Evolutionary conservation across 208 protist species (phyloP).

Genomic region (Trypanosoma melophagium): DNA sequence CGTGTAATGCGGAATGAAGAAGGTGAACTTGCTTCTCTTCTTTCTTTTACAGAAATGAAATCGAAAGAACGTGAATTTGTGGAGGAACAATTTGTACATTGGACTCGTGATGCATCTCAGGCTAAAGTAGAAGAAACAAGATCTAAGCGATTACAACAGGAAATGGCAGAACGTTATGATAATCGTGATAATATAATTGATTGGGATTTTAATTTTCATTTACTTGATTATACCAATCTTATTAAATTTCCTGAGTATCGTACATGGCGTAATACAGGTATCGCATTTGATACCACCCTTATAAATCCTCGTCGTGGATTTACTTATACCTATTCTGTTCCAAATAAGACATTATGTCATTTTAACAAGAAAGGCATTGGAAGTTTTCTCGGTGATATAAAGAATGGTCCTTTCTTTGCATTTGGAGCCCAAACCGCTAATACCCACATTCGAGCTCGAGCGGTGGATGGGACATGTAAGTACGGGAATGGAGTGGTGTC

Average conservation of each 20-base stretch:
- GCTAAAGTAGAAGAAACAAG: conserved; percentile 65
- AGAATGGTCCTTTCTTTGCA: conserved; percentile 83
- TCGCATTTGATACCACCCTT: conserved; percentile 83
- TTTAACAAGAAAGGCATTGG: conserved; percentile 74
- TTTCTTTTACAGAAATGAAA: conserved; percentile 82
- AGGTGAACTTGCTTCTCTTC: conserved; percentile 35
- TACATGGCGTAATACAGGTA: conserved; percentile 81
- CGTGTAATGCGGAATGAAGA: conserved; percentile 41
- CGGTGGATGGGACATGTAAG: conserved; percentile 83
- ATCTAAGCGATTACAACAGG: conserved; percentile 66
- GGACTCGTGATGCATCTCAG: conserved; percentile 57
- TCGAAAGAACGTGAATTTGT: conserved; percentile 85
- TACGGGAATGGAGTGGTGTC: conserved; percentile 87
- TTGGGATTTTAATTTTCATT: conserved; percentile 90
- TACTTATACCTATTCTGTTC: conserved; percentile 68
- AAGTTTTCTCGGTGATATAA: conserved; percentile 79
- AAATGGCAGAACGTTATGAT: conserved; percentile 92
- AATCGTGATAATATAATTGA: conserved; percentile 92
- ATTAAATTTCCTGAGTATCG: conserved; percentile 91
- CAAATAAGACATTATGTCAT: conserved; percentile 88
- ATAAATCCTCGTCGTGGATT: conserved; percentile 86
- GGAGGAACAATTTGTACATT: conserved; percentile 79
- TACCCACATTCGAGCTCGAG: conserved; percentile 61
- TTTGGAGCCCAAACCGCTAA: conserved; percentile 80
- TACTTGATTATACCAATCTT: conserved; percentile 83